Base-by-base conservation (phyloP, 2,329 filamentous ascomycete genomes). In the Monilinia aucupariae region DNA sequence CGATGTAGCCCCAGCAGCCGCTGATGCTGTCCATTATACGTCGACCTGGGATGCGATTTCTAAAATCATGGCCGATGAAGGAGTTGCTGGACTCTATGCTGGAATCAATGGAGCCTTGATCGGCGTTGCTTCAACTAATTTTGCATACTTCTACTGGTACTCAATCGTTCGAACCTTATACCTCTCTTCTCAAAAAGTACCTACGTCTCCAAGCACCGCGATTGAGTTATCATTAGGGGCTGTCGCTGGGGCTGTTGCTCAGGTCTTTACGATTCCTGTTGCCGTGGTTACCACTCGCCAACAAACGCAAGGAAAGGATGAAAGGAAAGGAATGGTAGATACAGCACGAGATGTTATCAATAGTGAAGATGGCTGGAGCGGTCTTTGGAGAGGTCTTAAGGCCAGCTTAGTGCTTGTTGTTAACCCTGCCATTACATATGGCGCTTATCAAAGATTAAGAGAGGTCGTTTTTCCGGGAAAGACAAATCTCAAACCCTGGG, bases 61-160 rank as follows among this genome's bases (percentile, higher is more conserved):
- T 65, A 92, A 91, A 74, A 97, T 99, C 68, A 77, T 90, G 43
- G 83, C 86, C 63, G 86, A 86, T 60, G 94, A 99, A 69, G 94
- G 94, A 39, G 63, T 94, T 10, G 72, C 80, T 53, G 94, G 94
- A 8, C 84, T 99, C 9, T 99, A 99, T 73, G 86, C 90, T 59
- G 94, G 94, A 65, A 92, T 99, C 75, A 82, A 85, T 65, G 92
- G 93, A 58, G 86, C 92, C 5, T 80, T 99, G 22, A 79, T 97
- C 59, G 94, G 94, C 61, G 94, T 99, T 43, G 93, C 92, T 1
- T 97, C 92, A 32, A 97, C 93, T 59, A 99, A 99, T 77, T 99
- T 99, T 75, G 94, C 94, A 71, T 99, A 99, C 78, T 99, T 99
- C 76, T 99, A 99, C 79, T 97, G 93, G 92, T 97, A 97, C 76